Percentiles rank a stretch among this genome's conserved stretches.
phyloP scores from a whole-genome alignment of 164 flowering plant species.

The Kalanchoe fedtschenkoi region DNA sequence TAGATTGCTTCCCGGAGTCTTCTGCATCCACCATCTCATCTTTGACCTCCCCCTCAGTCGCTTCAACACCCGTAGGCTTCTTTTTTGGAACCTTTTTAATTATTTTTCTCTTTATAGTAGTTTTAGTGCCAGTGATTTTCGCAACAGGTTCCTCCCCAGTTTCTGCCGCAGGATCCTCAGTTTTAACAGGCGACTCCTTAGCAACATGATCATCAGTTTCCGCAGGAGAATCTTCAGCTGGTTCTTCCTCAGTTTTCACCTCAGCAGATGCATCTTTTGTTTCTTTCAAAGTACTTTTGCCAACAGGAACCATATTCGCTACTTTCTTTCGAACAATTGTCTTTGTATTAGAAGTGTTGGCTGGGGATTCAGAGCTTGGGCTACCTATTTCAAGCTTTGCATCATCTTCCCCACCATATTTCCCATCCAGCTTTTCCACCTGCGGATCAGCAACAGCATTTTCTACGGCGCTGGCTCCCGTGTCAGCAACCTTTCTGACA shows the following conservation, averaged over 20 bases:
- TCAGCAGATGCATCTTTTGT: conserved; percentile 14
- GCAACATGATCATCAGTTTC: conserved; percentile 16
- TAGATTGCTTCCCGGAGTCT: conserved; percentile 13
- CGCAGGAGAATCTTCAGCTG: conserved; percentile 15
- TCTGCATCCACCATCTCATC: conserved; percentile 17
- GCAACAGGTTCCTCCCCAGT: conserved; percentile 14
- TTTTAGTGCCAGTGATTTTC: conserved; percentile 12
- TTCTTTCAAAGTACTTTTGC: conserved; percentile 10
- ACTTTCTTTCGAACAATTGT: conserved; percentile 32
- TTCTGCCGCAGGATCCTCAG: background rate
- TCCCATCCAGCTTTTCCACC: conserved; percentile 16
- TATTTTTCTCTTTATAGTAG: conserved; percentile 43
- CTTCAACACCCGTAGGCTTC: conserved; percentile 21
- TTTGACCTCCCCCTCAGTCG: conserved; percentile 15
- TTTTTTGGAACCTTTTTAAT: conserved; percentile 50
- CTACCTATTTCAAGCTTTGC: conserved; percentile 18
- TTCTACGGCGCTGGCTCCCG: conserved; percentile 12
- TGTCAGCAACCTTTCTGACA: conserved; percentile 13
- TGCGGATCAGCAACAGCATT: conserved; percentile 14
- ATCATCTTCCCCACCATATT: conserved; percentile 20
- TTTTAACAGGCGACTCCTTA: background rate
- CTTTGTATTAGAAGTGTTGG: conserved; percentile 25
- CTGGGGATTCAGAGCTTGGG: conserved; percentile 24
- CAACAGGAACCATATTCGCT: conserved; percentile 31
- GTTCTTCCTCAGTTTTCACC: conserved; percentile 26